phyloP scores from a whole-genome alignment of 2,329 filamentous ascomycete species.

The Mycosphaerella sp. region DNA sequence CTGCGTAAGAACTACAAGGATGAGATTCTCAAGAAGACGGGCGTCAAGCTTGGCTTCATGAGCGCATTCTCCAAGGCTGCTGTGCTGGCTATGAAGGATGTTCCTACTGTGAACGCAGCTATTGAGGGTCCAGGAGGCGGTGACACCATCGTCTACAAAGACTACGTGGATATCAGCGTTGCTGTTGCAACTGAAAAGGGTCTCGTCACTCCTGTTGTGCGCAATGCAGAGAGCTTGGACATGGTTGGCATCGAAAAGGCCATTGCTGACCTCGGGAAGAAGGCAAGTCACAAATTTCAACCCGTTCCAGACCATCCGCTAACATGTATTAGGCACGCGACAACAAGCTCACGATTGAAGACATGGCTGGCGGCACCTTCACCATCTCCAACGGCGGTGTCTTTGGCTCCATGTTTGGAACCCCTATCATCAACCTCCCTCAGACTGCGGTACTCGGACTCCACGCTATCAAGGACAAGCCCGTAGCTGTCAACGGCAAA shows the following conservation, averaged over 20 bases:
- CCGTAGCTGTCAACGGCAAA: slow-evolving; percentile 86
- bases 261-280: slow-evolving; percentile 92
- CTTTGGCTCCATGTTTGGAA: slow-evolving; percentile 95
- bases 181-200: slow-evolving; percentile 97
- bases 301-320: background rate
- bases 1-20: slow-evolving; percentile 98
- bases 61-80: slow-evolving; percentile 89
- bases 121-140: slow-evolving; percentile 93
- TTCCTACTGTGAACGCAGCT: slow-evolving; percentile 92
- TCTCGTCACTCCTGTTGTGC: slow-evolving; percentile 90
- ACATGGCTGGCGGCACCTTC: slow-evolving; percentile 98
- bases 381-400: slow-evolving; percentile 97
- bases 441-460: slow-evolving; percentile 87
- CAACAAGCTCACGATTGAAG: slow-evolving; percentile 94
- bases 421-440: slow-evolving; percentile 95
- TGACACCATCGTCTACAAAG: slow-evolving; percentile 95
- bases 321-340: slow-evolving; percentile 64
- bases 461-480: slow-evolving; percentile 92
- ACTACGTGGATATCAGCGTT: slow-evolving; percentile 97
- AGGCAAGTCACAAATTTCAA: slow-evolving; percentile 51
- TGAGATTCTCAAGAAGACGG: slow-evolving; percentile 88
- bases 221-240: slow-evolving; percentile 84
- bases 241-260: slow-evolving; percentile 81
- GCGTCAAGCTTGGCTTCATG: slow-evolving; percentile 99
- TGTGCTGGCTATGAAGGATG: slow-evolving; percentile 85